phyloP scores from a whole-genome alignment of 768 basidiomycete genomes.

The Phallus indusiatus region DNA sequence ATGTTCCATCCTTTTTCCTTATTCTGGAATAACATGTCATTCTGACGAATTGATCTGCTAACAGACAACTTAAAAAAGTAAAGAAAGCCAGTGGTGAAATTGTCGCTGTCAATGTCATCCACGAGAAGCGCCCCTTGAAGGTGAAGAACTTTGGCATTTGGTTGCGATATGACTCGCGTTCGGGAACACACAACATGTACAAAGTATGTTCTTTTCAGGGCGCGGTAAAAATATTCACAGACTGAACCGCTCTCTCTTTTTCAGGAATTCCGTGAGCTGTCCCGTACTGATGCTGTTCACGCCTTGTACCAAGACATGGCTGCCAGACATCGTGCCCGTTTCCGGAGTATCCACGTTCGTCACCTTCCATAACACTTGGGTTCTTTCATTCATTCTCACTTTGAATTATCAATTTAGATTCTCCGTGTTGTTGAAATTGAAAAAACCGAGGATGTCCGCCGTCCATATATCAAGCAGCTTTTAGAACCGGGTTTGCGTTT shows the following conservation, averaged over 20 bases:
- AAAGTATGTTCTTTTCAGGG: constrained; percentile 35
- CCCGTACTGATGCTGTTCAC: constrained; percentile 91
- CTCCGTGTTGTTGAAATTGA: constrained; percentile 95
- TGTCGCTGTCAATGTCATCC: constrained; percentile 95
- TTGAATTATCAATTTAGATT: constrained; percentile 47
- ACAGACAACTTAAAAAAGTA: constrained; percentile 93
- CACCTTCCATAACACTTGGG: constrained; percentile 1
- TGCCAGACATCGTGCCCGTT: constrained; percentile 96
- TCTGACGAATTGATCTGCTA: not conserved
- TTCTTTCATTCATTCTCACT: not conserved
- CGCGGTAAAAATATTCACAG: constrained; percentile 9
- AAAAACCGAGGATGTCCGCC: constrained; percentile 85
- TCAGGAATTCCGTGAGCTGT: constrained; percentile 90
- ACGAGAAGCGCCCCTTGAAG: constrained; percentile 95
- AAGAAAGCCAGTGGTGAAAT: constrained; percentile 99
- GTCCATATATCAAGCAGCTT: constrained; percentile 97
- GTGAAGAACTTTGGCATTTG: constrained; percentile 99
- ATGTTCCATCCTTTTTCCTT: not conserved
- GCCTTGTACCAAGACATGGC: constrained; percentile 99
- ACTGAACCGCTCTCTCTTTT: not conserved
- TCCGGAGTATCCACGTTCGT: constrained; percentile 93
- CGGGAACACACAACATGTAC: constrained; percentile 99
- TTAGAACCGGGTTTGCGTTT: constrained; percentile 86
- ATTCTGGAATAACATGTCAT: not conserved
- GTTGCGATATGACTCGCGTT: constrained; percentile 98